A percentile compares a stretch with the other conserved stretches of the same genome.
These are phyloP conservation scores for Haplographium delicatum DNA, from an alignment of 495 filamentous ascomycete genomes.

Conservation along the genomic window DNA sequence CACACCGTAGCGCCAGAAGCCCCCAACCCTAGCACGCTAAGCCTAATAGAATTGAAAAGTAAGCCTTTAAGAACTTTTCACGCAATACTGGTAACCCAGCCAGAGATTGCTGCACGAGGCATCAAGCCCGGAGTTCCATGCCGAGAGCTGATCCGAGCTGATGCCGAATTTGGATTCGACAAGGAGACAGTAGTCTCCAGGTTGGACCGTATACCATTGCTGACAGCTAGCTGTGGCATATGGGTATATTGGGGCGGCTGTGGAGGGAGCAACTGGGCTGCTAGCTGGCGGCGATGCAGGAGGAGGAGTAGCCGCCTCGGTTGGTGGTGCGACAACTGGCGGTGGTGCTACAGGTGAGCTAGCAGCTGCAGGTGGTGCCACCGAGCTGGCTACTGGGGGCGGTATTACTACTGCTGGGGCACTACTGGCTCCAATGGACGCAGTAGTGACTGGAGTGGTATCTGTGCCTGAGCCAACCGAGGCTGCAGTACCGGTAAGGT, in stretches of 20 bases:
- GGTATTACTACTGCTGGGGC: background rate
- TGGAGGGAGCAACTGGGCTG: background rate
- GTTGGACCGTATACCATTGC: background rate
- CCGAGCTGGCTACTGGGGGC: background rate
- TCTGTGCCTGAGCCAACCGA: background rate
- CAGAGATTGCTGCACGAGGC: conserved; percentile 9
- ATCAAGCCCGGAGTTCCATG: conserved; percentile 1
- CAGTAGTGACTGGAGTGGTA: background rate
- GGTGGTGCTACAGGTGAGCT: background rate
- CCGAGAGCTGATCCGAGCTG: background rate
- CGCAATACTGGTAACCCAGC: conserved; percentile 12
- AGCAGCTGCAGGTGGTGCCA: background rate
- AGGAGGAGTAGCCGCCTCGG: background rate
- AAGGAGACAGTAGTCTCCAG: conserved; percentile 6
- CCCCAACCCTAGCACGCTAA: too few species aligned
- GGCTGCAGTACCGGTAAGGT: background rate
- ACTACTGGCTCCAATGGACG: background rate
- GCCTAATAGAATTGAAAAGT: too few species aligned
- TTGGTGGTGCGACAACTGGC: background rate
- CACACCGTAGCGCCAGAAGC: too few species aligned
- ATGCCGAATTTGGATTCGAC: conserved; percentile 4
- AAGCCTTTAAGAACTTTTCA: too few species aligned
- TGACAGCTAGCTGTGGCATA: background rate
- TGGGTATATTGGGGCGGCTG: background rate
- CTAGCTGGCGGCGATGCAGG: background rate